Percentiles rank a stretch among this genome's conserved stretches.
phyloP scores from a whole-genome alignment of 2,329 filamentous ascomycete species.

The Aspergillus pseudoviridinutans region DNA sequence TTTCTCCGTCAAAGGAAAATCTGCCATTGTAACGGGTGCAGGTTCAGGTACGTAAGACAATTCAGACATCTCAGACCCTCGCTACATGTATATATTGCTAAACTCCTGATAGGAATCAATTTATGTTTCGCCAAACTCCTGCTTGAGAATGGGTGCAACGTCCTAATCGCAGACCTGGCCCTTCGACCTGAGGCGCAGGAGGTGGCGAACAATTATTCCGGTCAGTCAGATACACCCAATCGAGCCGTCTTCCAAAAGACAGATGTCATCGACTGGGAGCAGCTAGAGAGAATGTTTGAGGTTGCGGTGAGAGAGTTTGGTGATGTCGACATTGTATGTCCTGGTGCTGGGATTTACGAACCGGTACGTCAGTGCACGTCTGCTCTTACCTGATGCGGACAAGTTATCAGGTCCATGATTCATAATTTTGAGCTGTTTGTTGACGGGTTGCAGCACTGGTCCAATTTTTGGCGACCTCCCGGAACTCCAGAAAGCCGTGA shows the following conservation, averaged over 20 bases:
- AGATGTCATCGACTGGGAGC: constrained; percentile 48
- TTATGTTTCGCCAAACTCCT: constrained; percentile 42
- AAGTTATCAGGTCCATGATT: not conserved
- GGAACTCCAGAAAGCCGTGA: constrained; percentile 42
- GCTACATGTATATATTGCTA: not conserved
- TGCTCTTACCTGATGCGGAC: not conserved
- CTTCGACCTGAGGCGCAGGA: constrained; percentile 44
- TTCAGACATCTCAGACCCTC: not conserved
- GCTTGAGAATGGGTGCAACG: constrained; percentile 44
- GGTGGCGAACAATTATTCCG: constrained; percentile 36
- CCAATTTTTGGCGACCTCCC: constrained; percentile 50
- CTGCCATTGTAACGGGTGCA: constrained; percentile 53
- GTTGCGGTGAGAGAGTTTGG: constrained; percentile 48
- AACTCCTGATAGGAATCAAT: constrained; percentile 39
- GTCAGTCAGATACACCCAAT: constrained; percentile 12
- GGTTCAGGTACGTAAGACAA: constrained; percentile 44
- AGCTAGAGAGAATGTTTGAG: constrained; percentile 48
- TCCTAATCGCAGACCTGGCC: constrained; percentile 43
- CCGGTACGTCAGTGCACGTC: constrained; percentile 28
- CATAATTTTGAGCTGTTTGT: not conserved
- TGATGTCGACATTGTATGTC: constrained; percentile 45
- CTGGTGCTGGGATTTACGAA: constrained; percentile 45
- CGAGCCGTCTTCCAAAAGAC: constrained; percentile 44
- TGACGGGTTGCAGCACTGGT: constrained; percentile 36
- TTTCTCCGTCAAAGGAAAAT: constrained; percentile 42